Base-by-base conservation (phyloP, 2,329 filamentous ascomycete species). In the Clarireedia paspali region DNA sequence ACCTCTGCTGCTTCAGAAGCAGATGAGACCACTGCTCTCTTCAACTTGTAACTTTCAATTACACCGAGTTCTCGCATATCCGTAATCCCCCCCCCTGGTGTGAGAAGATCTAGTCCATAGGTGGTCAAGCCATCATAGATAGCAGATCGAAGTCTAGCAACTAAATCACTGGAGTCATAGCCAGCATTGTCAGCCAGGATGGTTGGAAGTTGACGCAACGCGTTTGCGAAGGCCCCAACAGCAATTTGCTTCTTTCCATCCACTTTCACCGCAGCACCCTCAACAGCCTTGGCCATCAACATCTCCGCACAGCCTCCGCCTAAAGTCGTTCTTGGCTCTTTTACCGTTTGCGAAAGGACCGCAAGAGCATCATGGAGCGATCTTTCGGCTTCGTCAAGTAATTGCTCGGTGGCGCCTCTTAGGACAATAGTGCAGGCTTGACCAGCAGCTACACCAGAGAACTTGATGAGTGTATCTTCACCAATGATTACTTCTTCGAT, bases 401-500 rank as follows among this genome's bases (percentile, higher is more conserved):
- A 84, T 74, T 99, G 94, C 71, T 96, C 92, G 4, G 94, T 97
- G 12, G 94, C 95, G 67, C 94, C 94, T 58, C 94, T 89, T 49
- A 99, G 83, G 45, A 99, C 94, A 66, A 99, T 91, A 2, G 94
- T 99, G 79, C 94, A 99, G 51, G 94, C 94, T 71, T 94, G 81
- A 57, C 92, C 94, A 26, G 90, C 92, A 50, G 91, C 91, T 44
- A 96, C 92, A 38, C 94, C 94, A 3, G 92, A 97, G 74, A 99
- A 99, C 70, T 91, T 92, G 75, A 99, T 96, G 47, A 99, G 76
- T 4, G 90, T 96, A 70, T 99, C 94, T 75, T 99, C 94, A 62
- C 94, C 94, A 66, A 99, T 96, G 65, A 99, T 96, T 44, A 99
- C 87, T 74, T 99, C 94, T 74, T 99, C 94, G 57, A 99, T 97